Percentiles rank a stretch among this genome's conserved stretches.
These are phyloP conservation scores for Pelargonium fulgidum DNA, from an alignment of 441 rosid species.

Conservation along the genomic window DNA sequence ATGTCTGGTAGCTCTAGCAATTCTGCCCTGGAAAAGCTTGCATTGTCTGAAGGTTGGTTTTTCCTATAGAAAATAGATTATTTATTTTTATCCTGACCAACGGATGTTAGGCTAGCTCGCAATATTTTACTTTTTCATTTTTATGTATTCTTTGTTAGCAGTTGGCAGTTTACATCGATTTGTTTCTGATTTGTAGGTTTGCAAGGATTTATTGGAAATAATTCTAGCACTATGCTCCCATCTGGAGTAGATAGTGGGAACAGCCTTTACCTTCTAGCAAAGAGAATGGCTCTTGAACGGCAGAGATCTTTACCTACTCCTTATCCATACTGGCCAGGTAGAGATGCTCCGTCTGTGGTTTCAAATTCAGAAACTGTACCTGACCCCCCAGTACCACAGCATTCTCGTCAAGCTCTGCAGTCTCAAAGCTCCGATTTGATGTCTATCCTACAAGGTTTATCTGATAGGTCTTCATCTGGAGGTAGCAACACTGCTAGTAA, in stretches of 20 bases:
- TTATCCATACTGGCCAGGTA: conserved; percentile 63
- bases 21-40: conserved; percentile 29
- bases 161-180: conserved; percentile 11
- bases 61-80: not conserved
- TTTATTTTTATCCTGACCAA: not conserved
- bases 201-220: conserved; percentile 54
- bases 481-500: conserved; percentile 42
- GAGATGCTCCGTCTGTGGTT: conserved; percentile 54
- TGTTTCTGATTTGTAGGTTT: conserved; percentile 35
- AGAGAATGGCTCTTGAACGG: conserved; percentile 69
- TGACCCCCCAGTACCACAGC: conserved; percentile 37
- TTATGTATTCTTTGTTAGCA: not conserved
- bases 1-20: conserved; percentile 59
- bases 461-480: conserved; percentile 56
- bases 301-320: conserved; percentile 56
- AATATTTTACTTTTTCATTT: conserved; percentile 4
- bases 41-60: conserved; percentile 47
- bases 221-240: conserved; percentile 36
- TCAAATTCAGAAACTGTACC: conserved; percentile 54
- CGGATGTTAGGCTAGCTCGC: no score
- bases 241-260: conserved; percentile 56
- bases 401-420: conserved; percentile 40
- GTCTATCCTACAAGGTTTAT: conserved; percentile 64
- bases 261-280: conserved; percentile 60
- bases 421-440: conserved; percentile 66